Evolutionary conservation across 768 basidiomycete species (phyloP), one percentile per base, ranked within the genome.

Genomic region (Amanita muscaria): DNA sequence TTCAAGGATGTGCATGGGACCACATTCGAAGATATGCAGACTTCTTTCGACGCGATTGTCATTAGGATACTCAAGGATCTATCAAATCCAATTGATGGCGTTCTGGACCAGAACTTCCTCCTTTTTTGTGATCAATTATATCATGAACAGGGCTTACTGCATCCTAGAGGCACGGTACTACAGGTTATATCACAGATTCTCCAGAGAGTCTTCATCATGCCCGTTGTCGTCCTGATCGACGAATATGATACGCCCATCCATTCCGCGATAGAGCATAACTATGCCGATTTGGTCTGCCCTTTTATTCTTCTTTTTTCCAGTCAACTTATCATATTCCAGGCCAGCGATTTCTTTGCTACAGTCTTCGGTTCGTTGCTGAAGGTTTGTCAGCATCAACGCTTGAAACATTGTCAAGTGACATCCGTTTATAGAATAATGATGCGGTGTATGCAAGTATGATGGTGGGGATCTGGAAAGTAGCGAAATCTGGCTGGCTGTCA

Each of bases 361-460:
- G 34, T 11, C 16, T 36, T 36, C 3, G 34, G 34, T 18, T 36
- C 34, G 34, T 36, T 36, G 34, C 34, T 36, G 34, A 36, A 36
- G 34, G 34, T 36, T 36, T 36, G 34, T 36, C n/a, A 5, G 30
- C 39, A 30, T 38, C 45, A 22, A 41, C 25, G 45, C 39, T 37
- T 42, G 45, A 27, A 37, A 42, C 45, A 47, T 27, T 23, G 45
- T 41, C 8, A 27, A 47, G 25, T 47, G 45, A 47, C 39, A 47
- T 47, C 22, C 27, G 19, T 29, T 22, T 19, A 47, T 47, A 47
- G 45, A 16, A 18, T 22, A 47, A 47, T 25, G 40, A 42, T 8
- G 45, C 45, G 45, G 39, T 47, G 38, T 47, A 27, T 47, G 45
- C 41, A 41, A 47, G 45, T 41, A 47, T 47, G 45, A 47, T 42